Conservation (phyloP, 83 land plant species). For the Thuja plicata region DNA sequence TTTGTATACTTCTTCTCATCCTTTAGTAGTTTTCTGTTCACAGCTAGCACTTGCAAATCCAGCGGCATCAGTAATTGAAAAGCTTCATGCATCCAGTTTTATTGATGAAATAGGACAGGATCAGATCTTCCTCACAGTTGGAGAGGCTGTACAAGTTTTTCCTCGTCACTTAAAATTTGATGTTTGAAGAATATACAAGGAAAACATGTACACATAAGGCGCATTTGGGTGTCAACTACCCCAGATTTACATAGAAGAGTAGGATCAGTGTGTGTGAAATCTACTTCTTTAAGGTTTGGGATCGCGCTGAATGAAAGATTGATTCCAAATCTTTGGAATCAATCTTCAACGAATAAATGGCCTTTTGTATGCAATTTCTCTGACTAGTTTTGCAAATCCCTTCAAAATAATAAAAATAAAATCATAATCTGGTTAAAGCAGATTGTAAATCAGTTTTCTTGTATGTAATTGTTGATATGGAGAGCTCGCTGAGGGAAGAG, state of each 20-base stretch:
- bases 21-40: conserved; percentile 3
- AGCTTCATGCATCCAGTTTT: conserved; percentile 57
- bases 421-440: no score
- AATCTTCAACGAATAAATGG: no score
- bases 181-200: conserved; percentile 2
- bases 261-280: no score
- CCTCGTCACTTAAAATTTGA: conserved; percentile 17
- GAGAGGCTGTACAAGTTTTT: conserved; percentile 72
- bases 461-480: no score
- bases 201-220: background rate
- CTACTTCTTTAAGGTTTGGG: no score
- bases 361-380: no score
- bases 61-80: conserved; percentile 64
- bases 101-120: conserved; percentile 52
- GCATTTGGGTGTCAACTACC: background rate
- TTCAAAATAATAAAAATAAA: no score
- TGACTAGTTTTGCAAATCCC: no score
- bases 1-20: background rate
- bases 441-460: no score
- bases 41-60: conserved; percentile 84
- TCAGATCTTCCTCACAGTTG: conserved; percentile 64
- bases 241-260: background rate
- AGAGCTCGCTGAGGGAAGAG: no score
- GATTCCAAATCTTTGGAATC: no score
- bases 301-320: background rate